Evolutionary conservation across 768 basidiomycete genomes (phyloP).

Genomic region (Coprinopsis strossmayeri): DNA sequence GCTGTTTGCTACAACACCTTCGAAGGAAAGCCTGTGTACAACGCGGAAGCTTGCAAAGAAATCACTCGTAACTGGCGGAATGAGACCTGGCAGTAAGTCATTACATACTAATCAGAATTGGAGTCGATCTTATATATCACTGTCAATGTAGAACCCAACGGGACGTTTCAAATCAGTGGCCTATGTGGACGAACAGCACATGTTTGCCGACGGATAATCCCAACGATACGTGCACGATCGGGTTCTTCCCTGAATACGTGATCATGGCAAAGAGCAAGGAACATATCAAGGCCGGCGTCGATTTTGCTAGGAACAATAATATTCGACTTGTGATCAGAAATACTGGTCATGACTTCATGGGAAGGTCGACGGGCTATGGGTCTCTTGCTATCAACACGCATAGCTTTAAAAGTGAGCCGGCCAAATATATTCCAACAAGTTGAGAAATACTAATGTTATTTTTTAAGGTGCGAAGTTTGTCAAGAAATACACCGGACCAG

Average conservation of each 20-base stretch:
- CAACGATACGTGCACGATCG: conserved; percentile 10
- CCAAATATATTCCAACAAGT: neutral
- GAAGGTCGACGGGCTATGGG: conserved; percentile 1
- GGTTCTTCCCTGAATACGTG: conserved; percentile 13
- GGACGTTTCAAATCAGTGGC: conserved; percentile 7
- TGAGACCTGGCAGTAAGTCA: conserved; percentile 10
- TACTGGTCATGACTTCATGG: conserved; percentile 17
- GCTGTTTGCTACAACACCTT: conserved; percentile 12
- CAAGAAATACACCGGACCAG: conserved; percentile 12
- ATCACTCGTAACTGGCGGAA: conserved; percentile 1
- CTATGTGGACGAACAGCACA: conserved; percentile 12
- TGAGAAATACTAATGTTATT: conserved; percentile 3
- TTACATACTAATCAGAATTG: neutral
- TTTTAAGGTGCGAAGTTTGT: conserved; percentile 8
- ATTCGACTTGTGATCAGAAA: conserved; percentile 19
- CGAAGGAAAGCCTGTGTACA: conserved; percentile 9
- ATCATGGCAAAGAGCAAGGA: conserved; percentile 14
- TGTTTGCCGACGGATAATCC: conserved; percentile 12
- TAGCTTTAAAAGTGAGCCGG: conserved; percentile 14
- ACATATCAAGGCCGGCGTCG: conserved; percentile 16
- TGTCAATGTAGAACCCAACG: conserved; percentile 6
- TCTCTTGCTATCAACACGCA: conserved; percentile 13
- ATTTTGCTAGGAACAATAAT: conserved; percentile 16
- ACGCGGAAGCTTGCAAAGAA: neutral
- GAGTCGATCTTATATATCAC: neutral